A percentile compares a stretch with the other conserved stretches of the same genome.
Evolutionary conservation across 176 grass and related monocot genomes (phyloP).

Genomic region (Luzula sylvatica): DNA sequence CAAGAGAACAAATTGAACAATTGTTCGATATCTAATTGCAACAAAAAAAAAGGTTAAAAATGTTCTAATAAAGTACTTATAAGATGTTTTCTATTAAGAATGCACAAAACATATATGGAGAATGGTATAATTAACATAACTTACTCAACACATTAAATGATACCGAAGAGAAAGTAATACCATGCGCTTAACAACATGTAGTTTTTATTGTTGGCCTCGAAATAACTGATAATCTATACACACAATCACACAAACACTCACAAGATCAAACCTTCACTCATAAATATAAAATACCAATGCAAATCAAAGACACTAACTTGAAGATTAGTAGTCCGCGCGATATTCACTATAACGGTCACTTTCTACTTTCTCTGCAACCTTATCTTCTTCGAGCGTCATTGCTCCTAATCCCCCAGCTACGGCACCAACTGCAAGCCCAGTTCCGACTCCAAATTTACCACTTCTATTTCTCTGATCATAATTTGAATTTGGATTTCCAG

Average conservation of each 20-base stretch:
- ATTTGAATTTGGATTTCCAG: constrained; percentile 10
- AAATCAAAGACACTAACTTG: not conserved
- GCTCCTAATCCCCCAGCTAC: constrained; percentile 47
- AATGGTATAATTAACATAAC: too few species aligned
- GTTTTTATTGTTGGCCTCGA: too few species aligned
- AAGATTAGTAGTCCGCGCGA: constrained; percentile 47
- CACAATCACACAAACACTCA: constrained; percentile 25
- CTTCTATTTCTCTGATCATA: constrained; percentile 6
- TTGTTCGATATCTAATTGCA: too few species aligned
- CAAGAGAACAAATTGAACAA: too few species aligned
- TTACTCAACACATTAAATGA: too few species aligned
- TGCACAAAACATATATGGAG: too few species aligned
- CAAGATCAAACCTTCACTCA: constrained; percentile 26
- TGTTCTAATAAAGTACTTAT: too few species aligned
- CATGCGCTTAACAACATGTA: too few species aligned
- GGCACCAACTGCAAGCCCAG: constrained; percentile 60
- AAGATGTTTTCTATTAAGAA: too few species aligned
- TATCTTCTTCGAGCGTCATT: constrained; percentile 68
- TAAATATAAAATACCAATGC: constrained; percentile 23
- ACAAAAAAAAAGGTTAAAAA: too few species aligned
- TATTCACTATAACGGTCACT: constrained; percentile 54
- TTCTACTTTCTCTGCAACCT: constrained; percentile 38
- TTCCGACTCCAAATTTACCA: constrained; percentile 39
- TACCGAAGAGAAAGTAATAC: too few species aligned
- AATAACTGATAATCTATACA: constrained; percentile 49